Evolutionary conservation across 176 grass and related monocot genomes (phyloP).

Genomic region (Bothriochloa decipiens): DNA sequence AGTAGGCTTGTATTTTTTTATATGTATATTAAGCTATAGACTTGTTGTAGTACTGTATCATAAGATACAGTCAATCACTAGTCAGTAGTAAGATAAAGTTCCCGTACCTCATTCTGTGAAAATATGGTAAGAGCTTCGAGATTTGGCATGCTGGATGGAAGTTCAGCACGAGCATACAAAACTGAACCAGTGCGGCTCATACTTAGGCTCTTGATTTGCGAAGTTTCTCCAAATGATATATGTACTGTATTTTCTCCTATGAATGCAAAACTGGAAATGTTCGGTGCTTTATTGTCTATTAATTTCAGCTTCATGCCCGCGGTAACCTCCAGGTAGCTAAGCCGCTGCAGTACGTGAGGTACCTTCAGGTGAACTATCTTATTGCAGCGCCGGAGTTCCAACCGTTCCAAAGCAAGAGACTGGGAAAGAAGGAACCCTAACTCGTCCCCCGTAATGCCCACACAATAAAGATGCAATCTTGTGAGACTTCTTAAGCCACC

Average conservation of each 20-base stretch:
- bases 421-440: neutral
- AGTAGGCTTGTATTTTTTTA: neutral
- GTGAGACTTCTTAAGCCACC: neutral
- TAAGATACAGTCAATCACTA: neutral
- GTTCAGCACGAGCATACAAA: neutral
- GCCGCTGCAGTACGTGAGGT: too few species aligned
- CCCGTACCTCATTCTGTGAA: neutral
- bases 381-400: neutral
- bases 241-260: neutral
- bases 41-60: neutral
- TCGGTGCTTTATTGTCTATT: constrained; percentile 10
- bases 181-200: neutral
- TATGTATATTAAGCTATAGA: neutral
- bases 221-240: constrained; percentile 7
- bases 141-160: neutral
- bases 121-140: neutral
- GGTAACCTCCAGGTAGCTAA: neutral
- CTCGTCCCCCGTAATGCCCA: neutral
- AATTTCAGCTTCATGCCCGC: neutral
- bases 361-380: neutral
- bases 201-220: neutral
- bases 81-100: neutral
- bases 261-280: neutral
- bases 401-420: neutral
- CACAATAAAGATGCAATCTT: neutral